Conservation (phyloP, 345 rosid species). For the Punica granatum region DNA sequence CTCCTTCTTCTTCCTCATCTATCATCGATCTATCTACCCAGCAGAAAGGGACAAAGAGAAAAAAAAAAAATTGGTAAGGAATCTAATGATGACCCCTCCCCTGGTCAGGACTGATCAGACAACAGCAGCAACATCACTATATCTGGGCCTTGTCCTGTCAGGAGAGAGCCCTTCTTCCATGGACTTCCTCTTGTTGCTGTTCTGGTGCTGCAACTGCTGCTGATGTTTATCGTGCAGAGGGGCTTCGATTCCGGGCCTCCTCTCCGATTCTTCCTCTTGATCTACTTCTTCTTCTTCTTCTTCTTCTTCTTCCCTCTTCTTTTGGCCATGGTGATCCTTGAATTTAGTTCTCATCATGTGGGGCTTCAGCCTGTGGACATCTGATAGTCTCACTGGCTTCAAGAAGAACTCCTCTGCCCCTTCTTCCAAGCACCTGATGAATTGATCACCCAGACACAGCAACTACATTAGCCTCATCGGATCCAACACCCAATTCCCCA, state of each 20-base stretch:
- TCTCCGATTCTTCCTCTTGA: conserved; percentile 1
- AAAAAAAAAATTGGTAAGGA: neutral
- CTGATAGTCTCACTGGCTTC: conserved; percentile 53
- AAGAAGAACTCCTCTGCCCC: conserved; percentile 76
- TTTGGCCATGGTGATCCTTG: conserved; percentile 16
- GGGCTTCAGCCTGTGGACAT: conserved; percentile 49
- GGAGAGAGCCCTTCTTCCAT: conserved; percentile 50
- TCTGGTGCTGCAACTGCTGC: conserved; percentile 4
- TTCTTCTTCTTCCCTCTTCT: conserved; percentile 10
- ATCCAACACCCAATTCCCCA: neutral
- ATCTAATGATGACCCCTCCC: neutral
- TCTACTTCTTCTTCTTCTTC: conserved; percentile 11
- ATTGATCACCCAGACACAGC: neutral
- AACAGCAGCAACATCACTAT: conserved; percentile 27
- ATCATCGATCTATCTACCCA: neutral
- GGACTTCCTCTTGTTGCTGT: conserved; percentile 41
- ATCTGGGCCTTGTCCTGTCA: conserved; percentile 47
- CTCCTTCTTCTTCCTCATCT: neutral
- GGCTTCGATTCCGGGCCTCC: neutral
- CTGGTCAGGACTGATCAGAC: conserved; percentile 19
- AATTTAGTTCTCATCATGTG: conserved; percentile 42
- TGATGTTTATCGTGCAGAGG: conserved; percentile 2
- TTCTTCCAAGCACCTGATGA: conserved; percentile 56
- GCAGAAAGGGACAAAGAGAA: neutral
- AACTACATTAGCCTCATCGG: neutral